phyloP scores from a whole-genome alignment of 2,329 filamentous ascomycete species.

The Atkinsonella texensis region DNA sequence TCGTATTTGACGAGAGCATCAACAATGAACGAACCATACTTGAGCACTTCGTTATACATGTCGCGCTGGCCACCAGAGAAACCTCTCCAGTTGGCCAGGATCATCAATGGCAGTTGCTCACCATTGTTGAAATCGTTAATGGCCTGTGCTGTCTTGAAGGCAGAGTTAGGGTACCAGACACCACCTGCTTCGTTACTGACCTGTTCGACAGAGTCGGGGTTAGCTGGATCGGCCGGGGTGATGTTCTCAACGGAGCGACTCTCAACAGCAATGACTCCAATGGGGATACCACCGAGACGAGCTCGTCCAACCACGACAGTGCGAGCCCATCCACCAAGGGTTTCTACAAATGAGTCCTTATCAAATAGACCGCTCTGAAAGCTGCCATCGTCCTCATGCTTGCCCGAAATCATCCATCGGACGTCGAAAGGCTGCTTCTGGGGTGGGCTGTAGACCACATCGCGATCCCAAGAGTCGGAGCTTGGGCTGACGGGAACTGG shows the following conservation, averaged over 20 bases:
- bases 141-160: conserved; percentile 98
- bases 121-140: conserved; percentile 99
- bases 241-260: conserved; percentile 94
- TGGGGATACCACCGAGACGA: conserved; percentile 89
- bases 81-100: conserved; percentile 98
- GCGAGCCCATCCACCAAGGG: conserved; percentile 91
- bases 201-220: conserved; percentile 96
- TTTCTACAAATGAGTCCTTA: conserved; percentile 91
- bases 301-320: conserved; percentile 95
- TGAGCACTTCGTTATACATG: conserved; percentile 99
- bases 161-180: conserved; percentile 99
- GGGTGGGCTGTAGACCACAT: conserved; percentile 71
- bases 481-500: conserved; percentile 87
- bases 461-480: conserved; percentile 82
- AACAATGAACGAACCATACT: conserved; percentile 98
- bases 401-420: conserved; percentile 80
- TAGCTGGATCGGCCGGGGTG: conserved; percentile 90
- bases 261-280: conserved; percentile 97
- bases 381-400: conserved; percentile 56
- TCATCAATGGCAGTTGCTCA: conserved; percentile 97
- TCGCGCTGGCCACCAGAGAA: conserved; percentile 99
- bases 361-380: conserved; percentile 92
- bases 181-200: conserved; percentile 90
- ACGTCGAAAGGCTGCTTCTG: conserved; percentile 85
- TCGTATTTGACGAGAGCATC: conserved; percentile 97